Percentiles rank a stretch among this genome's conserved stretches.
Conservation (phyloP, 2,329 filamentous ascomycete genomes). For the Aspergillus awamori region DNA sequence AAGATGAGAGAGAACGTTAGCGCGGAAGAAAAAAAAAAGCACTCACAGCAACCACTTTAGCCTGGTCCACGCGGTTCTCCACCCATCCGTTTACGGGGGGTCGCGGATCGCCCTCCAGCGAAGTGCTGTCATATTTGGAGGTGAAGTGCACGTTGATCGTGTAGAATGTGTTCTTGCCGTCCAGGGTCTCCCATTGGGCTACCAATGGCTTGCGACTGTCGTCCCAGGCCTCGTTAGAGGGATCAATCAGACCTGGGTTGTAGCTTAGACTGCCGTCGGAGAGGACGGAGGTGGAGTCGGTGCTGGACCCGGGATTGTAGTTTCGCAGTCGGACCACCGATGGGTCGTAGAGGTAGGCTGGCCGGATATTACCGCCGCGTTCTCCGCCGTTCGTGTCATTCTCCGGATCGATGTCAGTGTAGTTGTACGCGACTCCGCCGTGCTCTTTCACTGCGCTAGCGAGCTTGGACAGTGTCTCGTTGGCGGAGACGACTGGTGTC, state of each 20-base stretch:
- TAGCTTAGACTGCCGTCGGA: constrained; percentile 62
- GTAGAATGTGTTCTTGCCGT: constrained; percentile 63
- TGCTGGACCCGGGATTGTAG: constrained; percentile 58
- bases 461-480: constrained; percentile 62
- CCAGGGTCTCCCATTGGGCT: constrained; percentile 65
- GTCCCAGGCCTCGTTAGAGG: constrained; percentile 61
- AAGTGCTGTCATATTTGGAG: constrained; percentile 67
- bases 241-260: constrained; percentile 71
- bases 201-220: constrained; percentile 68
- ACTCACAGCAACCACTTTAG: constrained; percentile 60
- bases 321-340: constrained; percentile 62
- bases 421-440: constrained; percentile 60
- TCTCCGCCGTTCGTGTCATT: constrained; percentile 66
- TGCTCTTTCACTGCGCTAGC: constrained; percentile 54
- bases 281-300: constrained; percentile 61
- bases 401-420: constrained; percentile 61
- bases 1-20: not conserved
- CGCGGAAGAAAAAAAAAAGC: not conserved
- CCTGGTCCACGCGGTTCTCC: constrained; percentile 59
- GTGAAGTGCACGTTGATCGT: constrained; percentile 72
- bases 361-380: constrained; percentile 72
- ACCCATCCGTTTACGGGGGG: constrained; percentile 69
- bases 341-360: constrained; percentile 69
- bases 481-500: constrained; percentile 52
- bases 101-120: constrained; percentile 66